Evolutionary conservation across 495 filamentous ascomycete species (phyloP), one percentile per base, ranked within the genome.

Genomic region (Usnea hakonensis): DNA sequence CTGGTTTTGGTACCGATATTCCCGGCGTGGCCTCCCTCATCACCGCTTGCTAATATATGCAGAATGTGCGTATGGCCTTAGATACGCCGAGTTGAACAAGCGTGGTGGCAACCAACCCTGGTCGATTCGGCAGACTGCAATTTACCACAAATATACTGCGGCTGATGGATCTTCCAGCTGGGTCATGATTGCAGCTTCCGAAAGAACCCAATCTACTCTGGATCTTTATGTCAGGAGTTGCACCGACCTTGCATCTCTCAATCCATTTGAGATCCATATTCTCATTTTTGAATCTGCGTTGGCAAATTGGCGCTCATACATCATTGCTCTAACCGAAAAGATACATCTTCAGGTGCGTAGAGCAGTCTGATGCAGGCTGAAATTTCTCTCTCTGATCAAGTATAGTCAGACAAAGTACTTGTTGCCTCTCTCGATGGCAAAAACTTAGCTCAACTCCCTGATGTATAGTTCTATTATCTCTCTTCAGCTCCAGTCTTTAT

Each of bases 261-360:
- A 40, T 11, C 38, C 38, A 16, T 40, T 40, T 40, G 38, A 40
- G 14, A 40, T 40, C 5, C 38, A 40, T 8, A 30, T 64, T 0
- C 40, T 69, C 6, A 2, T 71, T 1, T 57, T 71, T 11, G 64
- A 62, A 14, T 55, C 52, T 14, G 40, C 59, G 2, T 41, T 67
- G 2, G 57, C 50, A 19, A 67, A 67, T 55, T 69, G 69, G 69
- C 40, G 67, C 5, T 38, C 61, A 3, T 71, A 67, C 21, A 57
- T 71, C 7, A 14, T 66, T 2, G 35, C 37, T 23, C 46, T 71
- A 35, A 64, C 65, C 19, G 50, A 61, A 26, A 16, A 36, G 7
- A 48, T 69, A 14, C 60, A 37, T 0, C 11, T 60, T 35, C 64
- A 66, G 61, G 66, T 60, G 19, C 43, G 40, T 43, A 32, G 54